Evolutionary conservation across 78 protist genomes (phyloP), one percentile per base, ranked within the genome.

Genomic region (Isochrysis galbana): DNA sequence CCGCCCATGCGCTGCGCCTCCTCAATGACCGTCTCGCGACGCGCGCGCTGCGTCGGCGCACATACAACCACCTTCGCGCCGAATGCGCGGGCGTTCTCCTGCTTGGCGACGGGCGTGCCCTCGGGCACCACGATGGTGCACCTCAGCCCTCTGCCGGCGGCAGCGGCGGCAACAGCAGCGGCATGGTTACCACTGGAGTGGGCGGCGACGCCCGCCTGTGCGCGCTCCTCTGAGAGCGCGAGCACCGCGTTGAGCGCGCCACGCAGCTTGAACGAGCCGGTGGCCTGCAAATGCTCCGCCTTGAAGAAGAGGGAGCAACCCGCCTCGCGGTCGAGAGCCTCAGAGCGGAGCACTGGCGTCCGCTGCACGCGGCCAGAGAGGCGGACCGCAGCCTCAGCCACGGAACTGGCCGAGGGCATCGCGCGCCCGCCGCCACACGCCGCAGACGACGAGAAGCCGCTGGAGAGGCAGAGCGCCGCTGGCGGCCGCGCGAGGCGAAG

Each of bases 91-190:
- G 11, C 23, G 54, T 95, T 95, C 1, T 96, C 97, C 47, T 46
- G 69, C 54, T 74, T 80, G 17, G 32, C 46, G 21, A 3, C 46
- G 48, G 97, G 98, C 42, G 98, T 94, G 80, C 61, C 91, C 47
- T 54, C 72, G 55, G 97, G 97, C 70, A 96, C 94, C 5, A 96
- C 96, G 0, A 96, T 69, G 77, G 51, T 41, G 21, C 96, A 96
- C 23, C 74, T 39, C 10, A 92, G 34, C 36, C 91, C 90, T 47
- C 88, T 83, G 26, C 55, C 32, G n/a, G 48, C 39, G 42, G 97
- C 96, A 26, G 97, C 97, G 17, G 45, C 21, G 45, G 97, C 96
- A 23, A 96, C 38, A 21, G 97, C 98, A n/a, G 95, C 97, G 29
- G 94, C 98, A 69, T 96, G 97, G 83, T 96, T 96, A 36, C 98